Evolutionary conservation across 805 yeast genomes (phyloP).

Genomic region (Saccharomycopsis capsularis): DNA sequence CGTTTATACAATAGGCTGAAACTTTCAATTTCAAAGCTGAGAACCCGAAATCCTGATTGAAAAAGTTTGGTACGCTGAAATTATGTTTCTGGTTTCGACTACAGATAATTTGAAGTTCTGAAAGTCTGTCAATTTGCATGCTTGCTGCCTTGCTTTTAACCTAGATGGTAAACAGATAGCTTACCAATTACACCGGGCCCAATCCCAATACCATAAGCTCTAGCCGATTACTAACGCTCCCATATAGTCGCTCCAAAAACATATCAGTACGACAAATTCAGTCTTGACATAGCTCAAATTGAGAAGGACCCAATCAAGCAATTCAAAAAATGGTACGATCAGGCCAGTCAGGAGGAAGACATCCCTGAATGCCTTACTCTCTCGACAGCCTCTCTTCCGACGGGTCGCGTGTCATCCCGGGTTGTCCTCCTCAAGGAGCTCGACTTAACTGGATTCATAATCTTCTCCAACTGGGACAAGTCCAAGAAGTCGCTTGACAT

Average conservation of each 20-base stretch:
- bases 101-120: too few species aligned
- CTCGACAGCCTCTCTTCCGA: constrained; percentile 83
- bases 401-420: constrained; percentile 85
- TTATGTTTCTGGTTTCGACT: too few species aligned
- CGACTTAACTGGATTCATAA: constrained; percentile 74
- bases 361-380: constrained; percentile 81
- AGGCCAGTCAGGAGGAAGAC: constrained; percentile 54
- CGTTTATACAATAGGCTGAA: too few species aligned
- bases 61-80: too few species aligned
- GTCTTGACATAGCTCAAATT: constrained; percentile 49
- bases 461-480: constrained; percentile 87
- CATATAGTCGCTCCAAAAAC: constrained; percentile 84
- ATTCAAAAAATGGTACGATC: constrained; percentile 79
- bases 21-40: too few species aligned
- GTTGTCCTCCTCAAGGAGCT: constrained; percentile 84
- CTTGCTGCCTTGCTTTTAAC: not conserved
- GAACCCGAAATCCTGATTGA: too few species aligned
- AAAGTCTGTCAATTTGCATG: too few species aligned
- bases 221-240: too few species aligned
- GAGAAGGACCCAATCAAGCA: constrained; percentile 60
- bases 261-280: constrained; percentile 72
- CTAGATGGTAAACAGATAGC: not conserved
- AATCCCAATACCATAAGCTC: too few species aligned
- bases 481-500: constrained; percentile 77
- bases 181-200: too few species aligned